Evolutionary conservation across 2,329 filamentous ascomycete genomes (phyloP), one percentile per base, ranked within the genome.

Genomic region (Fusarium sp.): DNA sequence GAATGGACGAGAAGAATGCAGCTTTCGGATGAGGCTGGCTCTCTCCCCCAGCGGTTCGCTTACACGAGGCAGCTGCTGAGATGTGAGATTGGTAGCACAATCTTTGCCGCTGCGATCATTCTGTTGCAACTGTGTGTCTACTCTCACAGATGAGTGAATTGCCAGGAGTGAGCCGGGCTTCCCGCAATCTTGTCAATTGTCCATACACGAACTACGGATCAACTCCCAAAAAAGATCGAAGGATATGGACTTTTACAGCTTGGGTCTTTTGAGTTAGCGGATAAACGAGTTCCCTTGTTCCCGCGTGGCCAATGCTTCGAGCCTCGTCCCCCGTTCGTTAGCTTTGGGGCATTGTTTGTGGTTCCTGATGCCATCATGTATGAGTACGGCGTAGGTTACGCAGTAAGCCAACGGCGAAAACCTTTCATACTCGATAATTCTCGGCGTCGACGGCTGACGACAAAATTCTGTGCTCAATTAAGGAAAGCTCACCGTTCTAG

Each of bases 261-360:
- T 38, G 61, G 28, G 62, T 65, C 59, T 54, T 64, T 76, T 28
- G 45, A 66, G 74, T 66, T 77, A 72, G 63, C 59, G 50, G 72
- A 62, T 22, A 60, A 77, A 61, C 50, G 56, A 76, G 63, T 53
- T 69, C 57, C 63, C 69, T 75, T 65, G 63, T 36, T 78, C 75
- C 76, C 76, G 76, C 64, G 59, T 77, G 73, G 76, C 63, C 73
- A 70, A 63, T 78, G 73, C 72, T 55, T 68, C 38, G 26, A 70
- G 41, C 30, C 54, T 63, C 41, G 32, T 47, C 32, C 60, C 69
- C 60, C 67, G 75, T 54, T 35, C 30, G 35, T 24, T 58, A 36
- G 47, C 47, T 51, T 50, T 66, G 32, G 50, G 55, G 50, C 56
- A 24, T 64, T 54, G 32, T 39, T 53, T 41, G 64, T 63, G 20